phyloP scores from a whole-genome alignment of 2,329 filamentous ascomycete genomes.

The Zalaria sp. region DNA sequence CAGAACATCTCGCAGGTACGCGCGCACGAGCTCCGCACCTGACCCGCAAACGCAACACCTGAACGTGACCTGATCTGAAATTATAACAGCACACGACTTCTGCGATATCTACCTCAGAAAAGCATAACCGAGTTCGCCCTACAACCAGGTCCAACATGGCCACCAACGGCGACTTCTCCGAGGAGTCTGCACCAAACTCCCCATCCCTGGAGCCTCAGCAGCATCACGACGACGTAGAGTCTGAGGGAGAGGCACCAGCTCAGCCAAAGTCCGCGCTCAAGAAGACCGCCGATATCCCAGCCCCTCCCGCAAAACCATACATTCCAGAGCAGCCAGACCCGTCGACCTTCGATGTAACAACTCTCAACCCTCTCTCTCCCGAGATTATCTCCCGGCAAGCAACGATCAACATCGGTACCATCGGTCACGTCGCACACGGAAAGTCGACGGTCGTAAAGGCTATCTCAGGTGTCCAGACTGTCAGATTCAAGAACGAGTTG shows the following conservation, averaged over 20 bases:
- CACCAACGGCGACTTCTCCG: constrained; percentile 40
- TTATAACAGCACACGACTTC: too few relatives aligned
- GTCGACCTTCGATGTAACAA: constrained; percentile 69
- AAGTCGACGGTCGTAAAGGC: constrained; percentile 99
- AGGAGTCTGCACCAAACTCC: constrained; percentile 39
- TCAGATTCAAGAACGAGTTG: constrained; percentile 98
- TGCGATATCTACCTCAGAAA: too few relatives aligned
- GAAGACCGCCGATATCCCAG: constrained; percentile 47
- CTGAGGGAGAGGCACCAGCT: constrained; percentile 40
- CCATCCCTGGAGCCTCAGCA: constrained; percentile 35
- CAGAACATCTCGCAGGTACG: too few relatives aligned
- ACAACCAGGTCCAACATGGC: constrained; percentile 28
- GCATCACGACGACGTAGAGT: constrained; percentile 59
- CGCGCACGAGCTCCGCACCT: too few relatives aligned
- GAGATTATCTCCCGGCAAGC: constrained; percentile 97
- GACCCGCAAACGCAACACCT: too few relatives aligned
- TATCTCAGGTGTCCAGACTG: constrained; percentile 96
- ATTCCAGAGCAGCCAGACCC: constrained; percentile 89
- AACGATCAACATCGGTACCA: constrained; percentile 38
- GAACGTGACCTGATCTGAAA: too few relatives aligned
- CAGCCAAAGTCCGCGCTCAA: constrained; percentile 74
- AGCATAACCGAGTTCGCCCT: neutral
- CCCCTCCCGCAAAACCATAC: constrained; percentile 45
- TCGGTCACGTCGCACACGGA: constrained; percentile 96
- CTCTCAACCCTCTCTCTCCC: constrained; percentile 71